Evolutionary conservation across 2,329 filamentous ascomycete species (phyloP), one percentile per base, ranked within the genome.

Genomic region (Catunica adiposa): DNA sequence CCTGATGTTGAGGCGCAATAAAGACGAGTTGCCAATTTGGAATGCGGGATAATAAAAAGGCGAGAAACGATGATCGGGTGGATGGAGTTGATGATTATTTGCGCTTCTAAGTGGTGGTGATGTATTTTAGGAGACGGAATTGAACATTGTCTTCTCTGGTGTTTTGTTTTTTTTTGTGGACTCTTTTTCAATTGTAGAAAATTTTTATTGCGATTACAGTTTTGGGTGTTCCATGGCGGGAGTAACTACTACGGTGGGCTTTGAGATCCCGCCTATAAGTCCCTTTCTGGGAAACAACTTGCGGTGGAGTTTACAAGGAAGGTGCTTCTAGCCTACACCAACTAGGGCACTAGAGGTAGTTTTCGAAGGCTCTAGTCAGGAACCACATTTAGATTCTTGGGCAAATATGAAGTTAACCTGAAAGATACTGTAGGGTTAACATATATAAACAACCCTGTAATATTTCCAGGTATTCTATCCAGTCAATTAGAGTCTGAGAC

Each of bases 201-300:
- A 31, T 51, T 51, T 51, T 51, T 26, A 51, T n/a, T 23, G 47
- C 48, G 48, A 31, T 31, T 51, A 17, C 31, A 20, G 17, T 20
- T 37, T 3, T 51, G 3, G 23, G 40, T n/a, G 29, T 34, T 34
- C 29, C 29, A 34, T 34, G 40, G 40, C 15, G 40, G 14, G 20
- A 44, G 40, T n/a, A 44, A 22, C 40, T 3, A 7, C 40, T 22
- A 22, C n/a, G 29, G 23, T 51, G n/a, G 2, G 14, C 20, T n/a
- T 29, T 29, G 11, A 51, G 42, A 26, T 31, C 23, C 47, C 26
- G 14, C 20, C 26, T 29, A 31, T 14, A 17, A 44, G 20, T 44
- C 15, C 14, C 40, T 8, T 22, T 44, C 20, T n/a, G 40, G 40
- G 4, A 17, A 44, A 44, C 17, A 17, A n/a, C 20, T 17, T 44